Percentiles rank a stretch among this genome's conserved stretches.
phyloP scores from a whole-genome alignment of 1,139 yeast genomes.

The Protomyces inundatus region DNA sequence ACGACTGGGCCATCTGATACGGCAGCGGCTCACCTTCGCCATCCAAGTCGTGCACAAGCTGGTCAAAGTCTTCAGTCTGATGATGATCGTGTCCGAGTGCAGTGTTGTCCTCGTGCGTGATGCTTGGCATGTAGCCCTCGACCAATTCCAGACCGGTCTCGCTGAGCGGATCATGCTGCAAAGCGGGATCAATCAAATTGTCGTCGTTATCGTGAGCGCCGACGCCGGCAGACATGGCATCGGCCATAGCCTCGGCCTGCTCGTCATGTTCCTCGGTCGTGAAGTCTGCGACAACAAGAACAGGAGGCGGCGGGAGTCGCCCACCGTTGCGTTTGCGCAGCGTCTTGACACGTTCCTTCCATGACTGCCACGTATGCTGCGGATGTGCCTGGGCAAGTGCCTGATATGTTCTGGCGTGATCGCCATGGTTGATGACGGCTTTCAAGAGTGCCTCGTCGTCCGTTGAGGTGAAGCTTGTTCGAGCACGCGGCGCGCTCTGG shows the following conservation, averaged over 20 bases:
- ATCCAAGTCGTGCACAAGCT: neutral
- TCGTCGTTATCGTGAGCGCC: too few relatives aligned
- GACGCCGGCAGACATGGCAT: too few relatives aligned
- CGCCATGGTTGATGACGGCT: conserved; percentile 11
- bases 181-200: too few relatives aligned
- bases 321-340: conserved; percentile 7
- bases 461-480: conserved; percentile 7
- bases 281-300: too few relatives aligned
- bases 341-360: conserved; percentile 25
- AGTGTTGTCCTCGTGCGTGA: neutral
- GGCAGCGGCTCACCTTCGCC: neutral
- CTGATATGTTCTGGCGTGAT: conserved; percentile 8
- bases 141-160: too few relatives aligned
- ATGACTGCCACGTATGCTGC: conserved; percentile 25
- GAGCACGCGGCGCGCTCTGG: conserved; percentile 1
- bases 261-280: too few relatives aligned
- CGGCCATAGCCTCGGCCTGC: too few relatives aligned
- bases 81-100: neutral
- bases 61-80: neutral
- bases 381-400: conserved; percentile 5
- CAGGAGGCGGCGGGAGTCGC: neutral
- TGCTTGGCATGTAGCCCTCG: neutral
- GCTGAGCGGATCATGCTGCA: too few relatives aligned
- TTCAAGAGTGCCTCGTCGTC: conserved; percentile 15
- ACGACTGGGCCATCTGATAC: neutral